Evolutionary conservation across 257 asterid genomes (phyloP), one percentile per base, ranked within the genome.

Genomic region (Eucommia ulmoides): DNA sequence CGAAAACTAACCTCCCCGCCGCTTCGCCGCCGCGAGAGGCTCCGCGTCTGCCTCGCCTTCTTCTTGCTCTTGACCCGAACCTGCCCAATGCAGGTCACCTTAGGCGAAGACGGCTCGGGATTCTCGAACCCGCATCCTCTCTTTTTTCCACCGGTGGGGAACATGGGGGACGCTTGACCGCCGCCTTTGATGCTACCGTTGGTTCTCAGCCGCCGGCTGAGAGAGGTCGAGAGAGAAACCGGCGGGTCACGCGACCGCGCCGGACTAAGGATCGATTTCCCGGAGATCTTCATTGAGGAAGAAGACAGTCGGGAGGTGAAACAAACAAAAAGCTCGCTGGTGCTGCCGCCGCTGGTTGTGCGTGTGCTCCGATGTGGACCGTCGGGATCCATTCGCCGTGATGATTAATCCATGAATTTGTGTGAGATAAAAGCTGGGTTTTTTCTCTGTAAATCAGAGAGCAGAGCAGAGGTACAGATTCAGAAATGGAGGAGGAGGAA

Each of bases 81-180:
- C 19, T 86, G 96, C 2, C 98, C 98, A 26, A 91, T 91, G 70
- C 96, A 91, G 15, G 98, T 91, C 8, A 91, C 98, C 47, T 91
- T 91, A 0, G 98, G 98, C 0, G 98, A 91, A 64, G 98, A 76
- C 0, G 96, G 98, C 52, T 86, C 98, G 0, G 93, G 94, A 63
- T 82, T 86, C 8, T 91, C 98, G 23, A 75, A 82, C 0, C 58
- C 81, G 23, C 82, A 64, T 12, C 85, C 93, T n/a, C 79, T 62
- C 42, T 77, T 81, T 59, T 75, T 80, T 9, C 74, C 74, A 19
- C 65, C 54, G 20, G 72, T 22, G 6, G 87, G 61, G 61, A 78
- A 64, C 56, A 29, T 5, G 8, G 83, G 76, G 4, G 96, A 94
- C 15, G 98, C 82, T 0, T 93, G 85, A 53, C 70, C 81, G 22